Evolutionary conservation across 192 early-diverging fungal species (phyloP), one percentile per base, ranked within the genome.

Genomic region (Glomus cerebriforme): DNA sequence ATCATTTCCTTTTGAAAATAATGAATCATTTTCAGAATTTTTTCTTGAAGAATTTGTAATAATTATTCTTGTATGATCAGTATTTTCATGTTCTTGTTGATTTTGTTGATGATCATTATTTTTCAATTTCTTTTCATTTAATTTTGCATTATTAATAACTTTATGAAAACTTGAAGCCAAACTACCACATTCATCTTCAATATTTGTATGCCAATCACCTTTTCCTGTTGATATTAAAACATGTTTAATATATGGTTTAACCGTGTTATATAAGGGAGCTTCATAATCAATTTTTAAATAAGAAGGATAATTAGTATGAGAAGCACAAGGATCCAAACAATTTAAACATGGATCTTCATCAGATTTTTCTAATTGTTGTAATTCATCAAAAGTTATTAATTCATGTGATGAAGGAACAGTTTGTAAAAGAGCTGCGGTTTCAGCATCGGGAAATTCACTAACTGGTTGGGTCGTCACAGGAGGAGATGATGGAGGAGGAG

Each of bases 161-260:
- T 82, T 66, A 79, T 81, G 75, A 7, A 90, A 59, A 47, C 77
- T 72, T 1, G 85, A 80, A 0, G 89, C 88, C 1, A 90, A 77
- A 1, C 81, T 84, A 8, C 67, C 82, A 13, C 77, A 73, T 34
- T 88, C 89, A 17, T 89, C 87, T 65, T 88, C 86, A 59, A 90
- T 90, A 24, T 72, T 58, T 2, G 80, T 77, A 0, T 73, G 59
- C 89, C 89, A 90, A 59, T 90, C 87, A 7, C 77, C 78, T 60
- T 84, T 54, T 1, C 86, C 89, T 0, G 89, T 90, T 15, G 85
- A 83, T 49, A 90, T 90, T 73, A 89, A 64, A 64, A 90, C 83
- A 77, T 90, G 89, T 26, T 87, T 85, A 9, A 82, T 76, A 63
- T 90, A 90, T 0, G 89, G 88, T 59, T 83, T 85, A 54, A 84